These are phyloP conservation scores for Macaranga tanarius DNA, from an alignment of 441 rosid species.

Conservation along the genomic window DNA sequence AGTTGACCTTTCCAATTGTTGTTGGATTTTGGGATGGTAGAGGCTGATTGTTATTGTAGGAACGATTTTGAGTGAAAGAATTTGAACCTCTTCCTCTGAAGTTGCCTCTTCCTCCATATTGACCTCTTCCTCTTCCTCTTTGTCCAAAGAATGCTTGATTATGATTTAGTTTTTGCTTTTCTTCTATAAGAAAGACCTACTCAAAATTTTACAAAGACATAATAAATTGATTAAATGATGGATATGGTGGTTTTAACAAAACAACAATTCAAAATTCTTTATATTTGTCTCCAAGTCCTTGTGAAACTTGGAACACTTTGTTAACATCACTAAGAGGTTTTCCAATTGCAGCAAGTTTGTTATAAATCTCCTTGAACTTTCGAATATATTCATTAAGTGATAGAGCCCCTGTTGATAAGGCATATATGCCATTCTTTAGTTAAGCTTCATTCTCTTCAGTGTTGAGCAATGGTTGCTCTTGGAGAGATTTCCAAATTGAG, in stretches of 20 bases:
- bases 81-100: constrained; percentile 9
- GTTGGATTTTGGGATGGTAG: background rate
- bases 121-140: constrained; percentile 12
- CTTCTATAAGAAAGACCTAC: background rate
- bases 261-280: background rate
- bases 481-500: constrained; percentile 5
- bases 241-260: too few relatives aligned
- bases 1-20: background rate
- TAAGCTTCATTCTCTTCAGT: background rate
- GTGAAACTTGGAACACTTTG: constrained; percentile 8
- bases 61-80: background rate
- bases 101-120: background rate
- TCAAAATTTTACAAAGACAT: constrained; percentile 1
- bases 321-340: constrained; percentile 2
- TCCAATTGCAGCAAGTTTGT: constrained; percentile 4
- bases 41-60: background rate
- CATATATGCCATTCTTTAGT: background rate
- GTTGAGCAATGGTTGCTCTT: background rate
- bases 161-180: background rate
- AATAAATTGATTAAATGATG: too few relatives aligned
- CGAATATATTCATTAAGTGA: background rate
- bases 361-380: constrained; percentile 10
- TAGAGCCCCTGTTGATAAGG: background rate
- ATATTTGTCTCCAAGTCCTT: background rate
- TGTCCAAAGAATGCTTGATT: constrained; percentile 6